Evolutionary conservation across 2,329 filamentous ascomycete species (phyloP), one percentile per base, ranked within the genome.

Genomic region (Stagonosporopsis tanaceti): DNA sequence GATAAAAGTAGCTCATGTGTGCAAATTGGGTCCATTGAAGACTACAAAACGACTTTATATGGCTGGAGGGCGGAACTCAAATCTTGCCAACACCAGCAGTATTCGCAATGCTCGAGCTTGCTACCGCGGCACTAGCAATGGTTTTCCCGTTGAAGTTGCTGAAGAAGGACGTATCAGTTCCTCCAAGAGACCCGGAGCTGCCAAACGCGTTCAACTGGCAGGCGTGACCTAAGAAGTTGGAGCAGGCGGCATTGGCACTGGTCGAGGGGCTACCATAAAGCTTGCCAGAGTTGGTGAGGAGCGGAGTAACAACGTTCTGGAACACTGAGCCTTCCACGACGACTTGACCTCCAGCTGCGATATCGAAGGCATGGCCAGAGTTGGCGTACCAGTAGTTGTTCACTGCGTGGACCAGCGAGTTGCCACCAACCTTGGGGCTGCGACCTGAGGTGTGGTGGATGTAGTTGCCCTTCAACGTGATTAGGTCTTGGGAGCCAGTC

Each of bases 351-450:
- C 71, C 75, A 47, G 65, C 63, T 47, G 59, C 71, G 60, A 67
- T 69, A 57, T 85, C 85, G 67, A 87, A 86, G 11, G 83, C 81
- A 72, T 87, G 85, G 47, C 83, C 84, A 17, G 73, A 70, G 71
- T 80, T 82, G 65, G 80, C 77, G 67, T 83, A 78, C 77, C 78
- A 86, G 79, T 82, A 85, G 78, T 86, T 87, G 81, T 86, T 87
- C 70, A 85, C 82, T 27, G 81, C 82, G 72, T 87, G 85, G 39
- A 87, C 73, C 28, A 85, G 79, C 53, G 84, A 83, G 68, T 82
- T 82, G 14, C 77, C 78, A 56, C 73, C 75, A 11, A 87, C 75
- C 76, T 86, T 86, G 59, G 84, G 85, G 14, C 77, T 76, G 47
- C 85, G 83, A 50, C 84, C 85, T 14, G 78, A 80, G 40, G 81